Evolutionary conservation across 2,329 filamentous ascomycete species (phyloP).

Genomic region (Nigrograna mackinnonii): DNA sequence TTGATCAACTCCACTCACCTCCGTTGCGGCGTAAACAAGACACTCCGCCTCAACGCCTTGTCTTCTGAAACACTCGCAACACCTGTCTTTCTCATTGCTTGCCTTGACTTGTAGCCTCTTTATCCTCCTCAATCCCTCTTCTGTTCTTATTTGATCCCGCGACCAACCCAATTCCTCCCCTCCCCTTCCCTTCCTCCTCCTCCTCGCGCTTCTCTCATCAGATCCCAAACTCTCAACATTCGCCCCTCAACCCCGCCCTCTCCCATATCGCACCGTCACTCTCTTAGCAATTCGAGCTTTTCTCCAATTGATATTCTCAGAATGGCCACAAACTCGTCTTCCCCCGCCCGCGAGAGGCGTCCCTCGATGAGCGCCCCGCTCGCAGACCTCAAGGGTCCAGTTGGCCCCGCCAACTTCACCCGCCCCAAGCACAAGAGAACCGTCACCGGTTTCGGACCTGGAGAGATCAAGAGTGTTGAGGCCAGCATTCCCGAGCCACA

Average conservation of each 20-base stretch:
- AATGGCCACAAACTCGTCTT: constrained; percentile 28
- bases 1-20: constrained; percentile 1
- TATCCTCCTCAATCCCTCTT: background rate
- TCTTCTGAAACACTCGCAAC: constrained; percentile 4
- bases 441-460: constrained; percentile 88
- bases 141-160: too few relatives aligned
- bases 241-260: constrained; percentile 29
- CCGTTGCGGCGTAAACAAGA: constrained; percentile 8
- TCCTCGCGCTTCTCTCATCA: constrained; percentile 1
- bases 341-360: constrained; percentile 70
- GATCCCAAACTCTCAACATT: constrained; percentile 9
- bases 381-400: constrained; percentile 80
- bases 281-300: constrained; percentile 24
- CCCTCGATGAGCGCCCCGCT: constrained; percentile 83
- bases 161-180: background rate
- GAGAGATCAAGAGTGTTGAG: constrained; percentile 93
- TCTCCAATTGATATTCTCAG: constrained; percentile 31
- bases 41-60: constrained; percentile 2
- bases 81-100: constrained; percentile 4
- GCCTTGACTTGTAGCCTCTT: background rate
- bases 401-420: constrained; percentile 78
- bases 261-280: constrained; percentile 24
- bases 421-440: constrained; percentile 97
- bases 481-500: constrained; percentile 87
- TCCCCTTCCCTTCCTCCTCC: constrained; percentile 6